Percentiles rank a stretch among this genome's conserved stretches.
Conservation (phyloP, 2,329 filamentous ascomycete genomes). For the Beauveria caledonica region DNA sequence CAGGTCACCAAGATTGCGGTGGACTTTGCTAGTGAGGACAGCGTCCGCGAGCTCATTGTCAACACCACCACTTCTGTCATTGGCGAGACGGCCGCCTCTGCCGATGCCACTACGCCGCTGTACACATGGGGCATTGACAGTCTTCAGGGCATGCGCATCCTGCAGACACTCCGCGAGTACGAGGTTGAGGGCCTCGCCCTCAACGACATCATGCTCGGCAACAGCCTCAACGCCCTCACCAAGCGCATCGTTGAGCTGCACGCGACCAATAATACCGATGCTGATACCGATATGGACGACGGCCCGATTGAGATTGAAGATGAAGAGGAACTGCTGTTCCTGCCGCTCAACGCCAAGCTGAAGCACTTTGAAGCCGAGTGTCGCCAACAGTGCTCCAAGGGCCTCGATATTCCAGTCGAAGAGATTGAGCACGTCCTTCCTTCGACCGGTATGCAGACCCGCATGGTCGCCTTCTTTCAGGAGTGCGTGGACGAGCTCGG, state of each 20-base stretch:
- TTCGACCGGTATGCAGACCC: conserved; percentile 6
- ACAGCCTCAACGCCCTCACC: conserved; percentile 5
- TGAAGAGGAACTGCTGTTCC: conserved; percentile 7
- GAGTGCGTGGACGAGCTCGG: conserved; percentile 7
- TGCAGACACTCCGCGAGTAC: conserved; percentile 4
- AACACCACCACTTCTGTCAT: conserved; percentile 1
- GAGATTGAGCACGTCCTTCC: conserved; percentile 10
- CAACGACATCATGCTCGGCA: conserved; percentile 9
- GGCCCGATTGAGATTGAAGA: conserved; percentile 10
- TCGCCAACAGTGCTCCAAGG: background rate
- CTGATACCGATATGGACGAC: background rate
- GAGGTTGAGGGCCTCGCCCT: conserved; percentile 3
- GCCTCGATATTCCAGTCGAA: conserved; percentile 4
- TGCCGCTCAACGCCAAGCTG: conserved; percentile 7
- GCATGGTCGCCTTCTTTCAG: conserved; percentile 11
- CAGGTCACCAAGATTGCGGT: background rate
- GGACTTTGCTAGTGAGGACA: conserved; percentile 3
- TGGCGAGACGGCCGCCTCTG: background rate
- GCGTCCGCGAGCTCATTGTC: conserved; percentile 4
- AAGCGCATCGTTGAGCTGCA: conserved; percentile 3
- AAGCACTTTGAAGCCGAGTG: conserved; percentile 11
- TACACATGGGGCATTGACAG: conserved; percentile 11
- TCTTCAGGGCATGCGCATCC: conserved; percentile 6
- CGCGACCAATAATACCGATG: background rate
- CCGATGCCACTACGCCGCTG: background rate